Evolutionary conservation across 352 stramenopile species (phyloP).

Genomic region (Elongisporangium undulatum): DNA sequence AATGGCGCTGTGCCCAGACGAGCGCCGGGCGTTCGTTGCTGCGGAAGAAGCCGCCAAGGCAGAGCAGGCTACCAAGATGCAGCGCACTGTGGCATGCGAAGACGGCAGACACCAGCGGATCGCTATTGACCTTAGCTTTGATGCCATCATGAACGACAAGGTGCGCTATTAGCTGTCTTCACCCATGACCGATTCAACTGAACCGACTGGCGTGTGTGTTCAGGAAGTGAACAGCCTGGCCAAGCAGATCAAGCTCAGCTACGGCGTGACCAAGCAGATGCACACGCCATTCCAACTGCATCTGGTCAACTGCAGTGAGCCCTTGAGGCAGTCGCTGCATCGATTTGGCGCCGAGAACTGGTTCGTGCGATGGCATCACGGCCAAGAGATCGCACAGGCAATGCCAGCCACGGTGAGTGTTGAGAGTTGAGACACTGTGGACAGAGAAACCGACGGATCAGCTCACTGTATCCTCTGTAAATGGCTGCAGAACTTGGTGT

Average conservation of each 20-base stretch:
- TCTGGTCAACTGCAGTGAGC: constrained; percentile 49
- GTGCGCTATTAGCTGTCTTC: constrained; percentile 11
- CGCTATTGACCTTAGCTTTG: constrained; percentile 66
- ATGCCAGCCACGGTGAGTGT: constrained; percentile 21
- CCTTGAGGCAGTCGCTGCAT: constrained; percentile 40
- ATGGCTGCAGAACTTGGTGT: constrained; percentile 42
- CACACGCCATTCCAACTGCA: constrained; percentile 55
- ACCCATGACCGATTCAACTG: too few relatives aligned
- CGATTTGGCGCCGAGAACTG: constrained; percentile 63
- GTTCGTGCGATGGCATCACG: constrained; percentile 49
- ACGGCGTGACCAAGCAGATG: constrained; percentile 65
- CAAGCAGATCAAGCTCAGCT: constrained; percentile 79
- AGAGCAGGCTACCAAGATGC: constrained; percentile 22
- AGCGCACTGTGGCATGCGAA: constrained; percentile 10
- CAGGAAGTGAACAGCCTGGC: constrained; percentile 59
- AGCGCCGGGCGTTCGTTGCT: constrained; percentile 41
- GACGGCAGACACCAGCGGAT: constrained; percentile 32
- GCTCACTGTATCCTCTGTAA: not conserved
- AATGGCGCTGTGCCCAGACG: constrained; percentile 21
- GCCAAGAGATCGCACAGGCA: constrained; percentile 25
- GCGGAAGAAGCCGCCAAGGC: constrained; percentile 33
- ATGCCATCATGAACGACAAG: constrained; percentile 83
- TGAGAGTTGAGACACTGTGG: not conserved
- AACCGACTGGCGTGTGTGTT: too few relatives aligned
- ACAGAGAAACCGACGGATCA: not conserved